phyloP scores from a whole-genome alignment of 164 flowering plant genomes.

The Litsea cubeba region DNA sequence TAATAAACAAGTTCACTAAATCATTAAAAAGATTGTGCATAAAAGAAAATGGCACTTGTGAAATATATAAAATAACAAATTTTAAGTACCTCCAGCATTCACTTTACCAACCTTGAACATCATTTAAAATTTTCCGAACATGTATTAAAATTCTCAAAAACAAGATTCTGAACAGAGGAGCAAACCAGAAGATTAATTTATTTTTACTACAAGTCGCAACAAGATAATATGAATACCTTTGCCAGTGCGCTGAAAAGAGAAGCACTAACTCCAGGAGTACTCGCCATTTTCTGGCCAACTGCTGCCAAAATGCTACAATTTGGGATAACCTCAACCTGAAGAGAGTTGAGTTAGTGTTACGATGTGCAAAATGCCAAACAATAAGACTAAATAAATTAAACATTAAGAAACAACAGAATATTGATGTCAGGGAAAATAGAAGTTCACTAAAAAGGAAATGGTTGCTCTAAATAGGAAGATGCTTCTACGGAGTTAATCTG shows the following conservation, averaged over 20 bases:
- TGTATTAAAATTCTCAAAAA: neutral
- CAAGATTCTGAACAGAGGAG: neutral
- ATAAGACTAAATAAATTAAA: neutral
- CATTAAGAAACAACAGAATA: neutral
- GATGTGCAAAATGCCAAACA: neutral
- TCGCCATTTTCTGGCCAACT: slow-evolving; percentile 98
- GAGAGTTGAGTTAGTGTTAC: slow-evolving; percentile 6
- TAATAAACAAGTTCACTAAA: neutral
- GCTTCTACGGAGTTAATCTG: neutral
- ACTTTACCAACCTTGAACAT: neutral
- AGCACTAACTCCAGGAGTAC: slow-evolving; percentile 98
- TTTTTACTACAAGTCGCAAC: neutral
- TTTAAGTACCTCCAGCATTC: neutral
- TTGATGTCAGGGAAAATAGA: no score
- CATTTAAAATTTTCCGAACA: neutral
- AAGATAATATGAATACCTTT: slow-evolving; percentile 46
- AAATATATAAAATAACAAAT: no score
- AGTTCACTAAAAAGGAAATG: neutral
- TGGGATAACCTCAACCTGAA: slow-evolving; percentile 73
- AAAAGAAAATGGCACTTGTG: neutral
- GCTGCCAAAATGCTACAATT: slow-evolving; percentile 95
- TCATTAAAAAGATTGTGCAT: neutral
- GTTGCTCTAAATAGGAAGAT: neutral
- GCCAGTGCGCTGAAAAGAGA: slow-evolving; percentile 92
- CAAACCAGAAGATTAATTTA: neutral